phyloP scores from a whole-genome alignment of 2,329 filamentous ascomycete species.

The Aureobasidium zeae region DNA sequence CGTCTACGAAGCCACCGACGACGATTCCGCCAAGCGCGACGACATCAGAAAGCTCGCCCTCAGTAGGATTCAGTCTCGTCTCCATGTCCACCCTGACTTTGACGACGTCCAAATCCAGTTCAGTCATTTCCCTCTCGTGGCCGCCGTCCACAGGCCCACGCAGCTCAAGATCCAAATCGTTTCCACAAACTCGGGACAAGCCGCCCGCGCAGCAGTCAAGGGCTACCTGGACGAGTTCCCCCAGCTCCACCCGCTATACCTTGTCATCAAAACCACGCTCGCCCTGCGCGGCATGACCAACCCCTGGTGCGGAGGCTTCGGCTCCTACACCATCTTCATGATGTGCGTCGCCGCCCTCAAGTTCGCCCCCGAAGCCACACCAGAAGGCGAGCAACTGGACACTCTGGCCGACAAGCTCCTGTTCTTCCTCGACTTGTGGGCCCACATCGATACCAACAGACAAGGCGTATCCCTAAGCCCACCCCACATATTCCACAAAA shows the following conservation, averaged over 20 bases:
- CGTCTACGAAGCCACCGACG: constrained; percentile 14
- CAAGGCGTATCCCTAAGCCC: constrained; percentile 44
- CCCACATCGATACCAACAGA: constrained; percentile 36
- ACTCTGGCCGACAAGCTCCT: constrained; percentile 35
- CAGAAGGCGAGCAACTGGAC: background rate
- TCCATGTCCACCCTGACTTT: constrained; percentile 16
- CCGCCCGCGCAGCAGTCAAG: constrained; percentile 36
- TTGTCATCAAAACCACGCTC: constrained; percentile 42
- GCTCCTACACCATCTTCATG: constrained; percentile 47
- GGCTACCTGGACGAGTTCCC: constrained; percentile 43
- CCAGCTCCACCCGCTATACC: constrained; percentile 41
- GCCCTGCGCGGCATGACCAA: constrained; percentile 42
- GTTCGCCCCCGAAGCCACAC: constrained; percentile 21
- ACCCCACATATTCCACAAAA: constrained; percentile 34
- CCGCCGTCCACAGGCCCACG: constrained; percentile 36
- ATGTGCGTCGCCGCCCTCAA: constrained; percentile 48
- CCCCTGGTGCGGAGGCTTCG: constrained; percentile 41
- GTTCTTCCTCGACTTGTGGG: constrained; percentile 43
- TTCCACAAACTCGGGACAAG: constrained; percentile 30
- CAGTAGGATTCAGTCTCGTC: background rate
- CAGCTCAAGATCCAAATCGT: constrained; percentile 46
- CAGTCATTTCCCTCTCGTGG: constrained; percentile 34
- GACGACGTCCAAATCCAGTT: constrained; percentile 21
- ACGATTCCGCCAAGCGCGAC: background rate
- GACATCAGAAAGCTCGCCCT: background rate